These are phyloP conservation scores for Kitagawia praeruptora DNA, from an alignment of 129 eudicot genomes.

Conservation along the genomic window DNA sequence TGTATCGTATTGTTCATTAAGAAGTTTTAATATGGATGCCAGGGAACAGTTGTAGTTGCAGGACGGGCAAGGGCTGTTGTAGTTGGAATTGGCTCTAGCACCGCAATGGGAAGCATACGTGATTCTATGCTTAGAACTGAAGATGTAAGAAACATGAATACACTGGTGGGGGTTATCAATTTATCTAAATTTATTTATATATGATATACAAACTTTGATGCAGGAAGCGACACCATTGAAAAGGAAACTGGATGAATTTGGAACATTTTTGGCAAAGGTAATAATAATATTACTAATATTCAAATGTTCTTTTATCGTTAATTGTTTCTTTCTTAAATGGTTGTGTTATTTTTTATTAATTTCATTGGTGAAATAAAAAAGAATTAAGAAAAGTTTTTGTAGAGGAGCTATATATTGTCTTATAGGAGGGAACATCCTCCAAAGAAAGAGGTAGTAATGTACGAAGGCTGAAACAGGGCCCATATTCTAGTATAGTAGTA, in stretches of 20 bases:
- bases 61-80: conserved; percentile 98
- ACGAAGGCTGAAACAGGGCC: not conserved
- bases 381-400: not conserved
- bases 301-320: not conserved
- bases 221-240: conserved; percentile 95
- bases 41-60: conserved; percentile 95
- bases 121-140: conserved; percentile 96
- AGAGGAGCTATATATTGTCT: not conserved
- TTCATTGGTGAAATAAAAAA: not conserved
- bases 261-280: conserved; percentile 95
- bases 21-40: conserved; percentile 19
- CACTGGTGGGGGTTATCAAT: not conserved
- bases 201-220: conserved; percentile 12
- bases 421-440: not conserved
- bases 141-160: conserved; percentile 50
- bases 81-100: conserved; percentile 89
- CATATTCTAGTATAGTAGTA: not conserved
- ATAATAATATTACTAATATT: conserved; percentile 12
- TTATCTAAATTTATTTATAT: not conserved
- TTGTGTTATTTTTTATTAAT: not conserved
- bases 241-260: conserved; percentile 93
- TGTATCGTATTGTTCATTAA: conserved; percentile 1
- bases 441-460: not conserved
- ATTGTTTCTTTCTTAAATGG: not conserved
- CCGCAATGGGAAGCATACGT: conserved; percentile 99